Percentiles rank a stretch among this genome's conserved stretches.
Evolutionary conservation across 139 green algal genomes (phyloP).

Genomic region (Picochlorum sp.): DNA sequence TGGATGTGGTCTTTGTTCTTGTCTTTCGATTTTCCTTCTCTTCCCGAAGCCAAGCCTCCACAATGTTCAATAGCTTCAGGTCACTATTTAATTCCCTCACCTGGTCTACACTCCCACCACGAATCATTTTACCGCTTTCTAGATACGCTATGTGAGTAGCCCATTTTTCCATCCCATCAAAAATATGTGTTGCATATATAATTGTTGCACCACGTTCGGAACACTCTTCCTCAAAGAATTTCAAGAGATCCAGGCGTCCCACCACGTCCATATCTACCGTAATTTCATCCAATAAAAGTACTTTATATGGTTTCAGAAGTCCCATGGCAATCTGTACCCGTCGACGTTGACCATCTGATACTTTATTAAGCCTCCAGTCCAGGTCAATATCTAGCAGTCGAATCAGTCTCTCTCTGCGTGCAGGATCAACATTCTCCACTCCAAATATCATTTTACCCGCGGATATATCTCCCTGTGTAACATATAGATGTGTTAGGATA

Average conservation of each 20-base stretch:
- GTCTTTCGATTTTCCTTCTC: constrained; percentile 38
- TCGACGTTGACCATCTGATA: constrained; percentile 91
- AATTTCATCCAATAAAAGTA: constrained; percentile 96
- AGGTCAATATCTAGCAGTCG: constrained; percentile 91
- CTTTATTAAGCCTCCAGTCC: constrained; percentile 84
- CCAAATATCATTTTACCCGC: constrained; percentile 76
- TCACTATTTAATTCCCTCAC: constrained; percentile 30
- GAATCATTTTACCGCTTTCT: constrained; percentile 55
- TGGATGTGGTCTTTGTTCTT: constrained; percentile 11
- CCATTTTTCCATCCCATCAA: constrained; percentile 89
- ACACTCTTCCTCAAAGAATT: constrained; percentile 81
- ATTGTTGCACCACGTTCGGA: constrained; percentile 69
- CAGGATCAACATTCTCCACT: constrained; percentile 69
- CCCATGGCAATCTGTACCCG: constrained; percentile 95
- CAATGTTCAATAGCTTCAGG: constrained; percentile 62
- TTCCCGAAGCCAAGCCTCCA: constrained; percentile 73
- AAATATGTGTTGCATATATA: constrained; percentile 97
- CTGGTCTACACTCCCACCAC: constrained; percentile 21
- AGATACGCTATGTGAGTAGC: constrained; percentile 78
- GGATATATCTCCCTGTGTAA: constrained; percentile 61
- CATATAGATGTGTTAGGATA: constrained; percentile 20
- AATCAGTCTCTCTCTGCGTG: constrained; percentile 61
- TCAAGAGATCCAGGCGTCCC: constrained; percentile 82
- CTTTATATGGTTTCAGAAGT: constrained; percentile 87
- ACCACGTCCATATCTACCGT: constrained; percentile 98